Conservation (phyloP, 768 basidiomycete species). For the Myochromella boudieri region DNA sequence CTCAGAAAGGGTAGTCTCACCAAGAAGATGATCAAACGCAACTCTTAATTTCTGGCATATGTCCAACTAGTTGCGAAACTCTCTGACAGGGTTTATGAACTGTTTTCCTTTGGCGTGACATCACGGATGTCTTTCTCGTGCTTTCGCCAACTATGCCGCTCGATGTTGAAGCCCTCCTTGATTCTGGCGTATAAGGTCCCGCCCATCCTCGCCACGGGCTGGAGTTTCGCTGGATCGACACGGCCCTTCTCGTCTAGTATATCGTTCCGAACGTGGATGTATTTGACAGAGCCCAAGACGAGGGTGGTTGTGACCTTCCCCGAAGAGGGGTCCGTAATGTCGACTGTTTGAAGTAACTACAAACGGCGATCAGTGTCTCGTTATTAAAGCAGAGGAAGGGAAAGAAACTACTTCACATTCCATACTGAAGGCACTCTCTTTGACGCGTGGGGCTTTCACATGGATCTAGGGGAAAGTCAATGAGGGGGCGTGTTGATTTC, state of each 20-base stretch:
- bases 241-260: slow-evolving; percentile 40
- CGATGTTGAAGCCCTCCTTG: slow-evolving; percentile 54
- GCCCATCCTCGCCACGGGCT: slow-evolving; percentile 51
- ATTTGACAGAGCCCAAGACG: slow-evolving; percentile 53
- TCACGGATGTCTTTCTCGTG: slow-evolving; percentile 9
- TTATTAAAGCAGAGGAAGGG: not conserved
- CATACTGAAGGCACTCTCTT: slow-evolving; percentile 62
- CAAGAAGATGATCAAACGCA: too few relatives aligned
- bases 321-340: slow-evolving; percentile 39
- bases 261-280: slow-evolving; percentile 58
- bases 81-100: too few relatives aligned
- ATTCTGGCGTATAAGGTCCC: slow-evolving; percentile 45
- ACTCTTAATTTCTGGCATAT: too few relatives aligned
- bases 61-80: too few relatives aligned
- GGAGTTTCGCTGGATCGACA: slow-evolving; percentile 49
- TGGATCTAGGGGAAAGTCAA: slow-evolving; percentile 30
- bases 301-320: slow-evolving; percentile 38
- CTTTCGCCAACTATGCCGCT: slow-evolving; percentile 49
- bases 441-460: slow-evolving; percentile 54
- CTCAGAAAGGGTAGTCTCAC: too few relatives aligned
- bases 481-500: not conserved
- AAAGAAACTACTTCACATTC: slow-evolving; percentile 54
- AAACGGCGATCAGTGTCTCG: not conserved
- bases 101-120: too few relatives aligned
- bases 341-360: slow-evolving; percentile 42